Evolutionary conservation across 257 asterid genomes (phyloP).

Genomic region (Lantana camara): DNA sequence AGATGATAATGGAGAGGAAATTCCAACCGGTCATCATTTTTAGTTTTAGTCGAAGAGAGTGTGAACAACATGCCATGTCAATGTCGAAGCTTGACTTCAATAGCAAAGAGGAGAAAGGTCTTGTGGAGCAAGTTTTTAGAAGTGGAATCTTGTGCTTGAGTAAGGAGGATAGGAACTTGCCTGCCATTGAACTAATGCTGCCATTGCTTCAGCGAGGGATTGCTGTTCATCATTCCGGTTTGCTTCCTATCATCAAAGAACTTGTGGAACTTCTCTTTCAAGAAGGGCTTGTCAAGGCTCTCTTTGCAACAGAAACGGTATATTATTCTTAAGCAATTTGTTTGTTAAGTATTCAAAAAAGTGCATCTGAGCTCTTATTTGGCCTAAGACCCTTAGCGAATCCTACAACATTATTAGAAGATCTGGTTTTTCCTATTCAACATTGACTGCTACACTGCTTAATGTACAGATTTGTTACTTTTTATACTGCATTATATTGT

Average conservation of each 20-base stretch:
- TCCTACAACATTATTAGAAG: slow-evolving; percentile 8
- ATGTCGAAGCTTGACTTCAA: slow-evolving; percentile 96
- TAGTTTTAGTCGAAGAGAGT: slow-evolving; percentile 98
- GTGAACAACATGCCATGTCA: slow-evolving; percentile 99
- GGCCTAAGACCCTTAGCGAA: not conserved
- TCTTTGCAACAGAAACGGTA: slow-evolving; percentile 99
- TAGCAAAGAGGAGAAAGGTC: slow-evolving; percentile 79
- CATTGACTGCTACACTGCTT: slow-evolving; percentile 2
- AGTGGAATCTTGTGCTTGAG: slow-evolving; percentile 81
- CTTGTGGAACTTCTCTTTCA: slow-evolving; percentile 97
- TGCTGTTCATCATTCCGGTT: slow-evolving; percentile 99
- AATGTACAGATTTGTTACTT: not conserved
- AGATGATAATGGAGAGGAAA: slow-evolving; percentile 98
- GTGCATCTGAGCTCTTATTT: slow-evolving; percentile 6
- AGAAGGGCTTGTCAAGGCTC: slow-evolving; percentile 98
- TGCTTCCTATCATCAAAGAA: slow-evolving; percentile 95
- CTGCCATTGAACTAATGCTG: slow-evolving; percentile 94
- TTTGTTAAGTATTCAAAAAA: slow-evolving; percentile 9
- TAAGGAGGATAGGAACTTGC: slow-evolving; percentile 92
- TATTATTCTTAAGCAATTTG: slow-evolving; percentile 11
- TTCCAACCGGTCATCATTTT: slow-evolving; percentile 96
- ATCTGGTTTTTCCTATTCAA: not conserved
- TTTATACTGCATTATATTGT: not conserved
- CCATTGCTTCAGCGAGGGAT: slow-evolving; percentile 96
- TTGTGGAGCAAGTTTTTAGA: slow-evolving; percentile 83